Conservation (phyloP, 176 grass and related monocot species). For the Chloris gayana region DNA sequence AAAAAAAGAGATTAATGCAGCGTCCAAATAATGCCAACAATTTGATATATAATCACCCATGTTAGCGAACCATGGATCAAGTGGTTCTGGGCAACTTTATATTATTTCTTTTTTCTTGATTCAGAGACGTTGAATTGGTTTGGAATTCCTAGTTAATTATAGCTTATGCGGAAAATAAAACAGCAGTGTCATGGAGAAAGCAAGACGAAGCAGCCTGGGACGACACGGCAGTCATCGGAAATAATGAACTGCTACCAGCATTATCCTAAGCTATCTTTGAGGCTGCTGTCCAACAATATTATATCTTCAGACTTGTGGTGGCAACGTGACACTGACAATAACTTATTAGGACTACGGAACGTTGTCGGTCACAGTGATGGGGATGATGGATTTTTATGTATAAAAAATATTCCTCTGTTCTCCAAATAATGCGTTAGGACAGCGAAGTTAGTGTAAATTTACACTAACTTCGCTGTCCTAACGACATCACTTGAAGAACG, state of each 20-base stretch:
- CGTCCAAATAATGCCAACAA: not conserved
- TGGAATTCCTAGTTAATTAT: too few species aligned
- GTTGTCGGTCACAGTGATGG: not conserved
- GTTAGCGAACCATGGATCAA: not conserved
- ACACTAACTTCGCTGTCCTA: too few species aligned
- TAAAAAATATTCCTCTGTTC: not conserved
- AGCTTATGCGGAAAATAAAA: too few species aligned
- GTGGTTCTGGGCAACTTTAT: not conserved
- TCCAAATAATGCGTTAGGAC: not conserved
- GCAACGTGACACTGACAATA: constrained; percentile 2
- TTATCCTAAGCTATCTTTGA: constrained; percentile 3
- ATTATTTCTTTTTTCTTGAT: too few species aligned
- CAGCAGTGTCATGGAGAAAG: not conserved
- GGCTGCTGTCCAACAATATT: constrained; percentile 10
- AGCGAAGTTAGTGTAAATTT: too few species aligned
- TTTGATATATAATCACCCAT: not conserved
- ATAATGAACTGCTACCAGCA: not conserved
- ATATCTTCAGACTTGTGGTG: constrained; percentile 20
- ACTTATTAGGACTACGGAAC: not conserved
- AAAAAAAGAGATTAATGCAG: not conserved
- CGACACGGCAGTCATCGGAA: constrained; percentile 5
- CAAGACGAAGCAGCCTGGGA: constrained; percentile 10
- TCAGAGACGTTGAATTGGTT: too few species aligned
- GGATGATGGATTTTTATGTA: not conserved
- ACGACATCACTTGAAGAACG: too few species aligned